Evolutionary conservation across 2,329 filamentous ascomycete species (phyloP).

Genomic region (Pseudogymnoascus sp.): DNA sequence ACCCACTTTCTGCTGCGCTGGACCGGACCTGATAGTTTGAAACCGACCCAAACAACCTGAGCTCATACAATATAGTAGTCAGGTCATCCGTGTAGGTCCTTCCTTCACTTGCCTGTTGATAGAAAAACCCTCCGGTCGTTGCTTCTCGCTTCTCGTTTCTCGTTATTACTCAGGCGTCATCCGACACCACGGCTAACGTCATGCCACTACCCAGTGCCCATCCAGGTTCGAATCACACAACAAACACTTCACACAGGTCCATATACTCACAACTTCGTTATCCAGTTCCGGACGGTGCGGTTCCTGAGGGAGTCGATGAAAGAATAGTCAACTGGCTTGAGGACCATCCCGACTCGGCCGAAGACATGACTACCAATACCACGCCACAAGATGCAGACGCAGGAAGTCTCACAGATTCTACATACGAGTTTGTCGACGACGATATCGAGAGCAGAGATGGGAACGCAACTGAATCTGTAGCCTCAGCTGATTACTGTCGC

Average conservation of each 20-base stretch:
- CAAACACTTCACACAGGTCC: constrained; percentile 11
- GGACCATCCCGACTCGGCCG: constrained; percentile 18
- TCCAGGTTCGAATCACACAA: constrained; percentile 12
- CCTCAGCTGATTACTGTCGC: constrained; percentile 27
- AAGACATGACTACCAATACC: constrained; percentile 14
- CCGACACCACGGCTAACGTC: constrained; percentile 23
- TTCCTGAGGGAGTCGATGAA: constrained; percentile 15
- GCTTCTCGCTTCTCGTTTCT: neutral
- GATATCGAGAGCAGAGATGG: constrained; percentile 27
- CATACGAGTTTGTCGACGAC: constrained; percentile 29
- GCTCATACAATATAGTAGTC: neutral
- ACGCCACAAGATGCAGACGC: constrained; percentile 23
- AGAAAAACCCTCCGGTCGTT: neutral
- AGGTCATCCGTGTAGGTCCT: constrained; percentile 8
- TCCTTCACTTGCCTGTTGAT: neutral
- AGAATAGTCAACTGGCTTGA: constrained; percentile 25
- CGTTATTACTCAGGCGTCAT: neutral
- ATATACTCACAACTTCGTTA: constrained; percentile 17
- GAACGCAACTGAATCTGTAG: constrained; percentile 27
- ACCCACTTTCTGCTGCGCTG: constrained; percentile 3
- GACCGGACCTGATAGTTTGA: constrained; percentile 4
- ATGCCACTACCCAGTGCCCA: constrained; percentile 23
- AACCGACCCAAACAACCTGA: constrained; percentile 5
- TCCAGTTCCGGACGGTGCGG: constrained; percentile 13
- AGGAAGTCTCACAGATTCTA: constrained; percentile 24